Conservation (phyloP, 2,329 filamentous ascomycete species). For the Pseudopithomyces maydicus region DNA sequence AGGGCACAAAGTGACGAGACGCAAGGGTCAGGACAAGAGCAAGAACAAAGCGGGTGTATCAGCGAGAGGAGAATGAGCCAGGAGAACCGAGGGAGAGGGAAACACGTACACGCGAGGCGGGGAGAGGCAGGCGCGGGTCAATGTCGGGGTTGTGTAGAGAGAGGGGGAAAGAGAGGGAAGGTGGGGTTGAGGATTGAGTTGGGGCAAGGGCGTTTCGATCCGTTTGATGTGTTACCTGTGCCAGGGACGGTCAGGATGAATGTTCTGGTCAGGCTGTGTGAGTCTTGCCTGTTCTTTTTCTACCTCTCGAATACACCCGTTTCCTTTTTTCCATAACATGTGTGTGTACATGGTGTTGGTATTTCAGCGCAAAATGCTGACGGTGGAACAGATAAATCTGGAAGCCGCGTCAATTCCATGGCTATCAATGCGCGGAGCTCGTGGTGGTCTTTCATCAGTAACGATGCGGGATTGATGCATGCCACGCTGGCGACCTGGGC, state of each 20-base stretch:
- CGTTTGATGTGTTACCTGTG: slow-evolving; percentile 30
- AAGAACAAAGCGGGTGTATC: no score
- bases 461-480: slow-evolving; percentile 30
- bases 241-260: slow-evolving; percentile 26
- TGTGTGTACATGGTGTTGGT: no score
- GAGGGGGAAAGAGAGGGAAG: neutral
- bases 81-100: neutral
- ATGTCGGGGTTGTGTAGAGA: no score
- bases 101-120: neutral
- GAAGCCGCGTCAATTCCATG: slow-evolving; percentile 22
- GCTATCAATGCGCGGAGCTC: slow-evolving; percentile 25
- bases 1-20: no score
- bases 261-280: slow-evolving; percentile 29
- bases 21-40: no score
- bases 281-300: slow-evolving; percentile 10
- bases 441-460: slow-evolving; percentile 28
- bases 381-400: slow-evolving; percentile 26
- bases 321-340: no score
- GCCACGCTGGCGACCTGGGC: slow-evolving; percentile 36
- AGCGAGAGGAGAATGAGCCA: no score
- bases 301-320: neutral
- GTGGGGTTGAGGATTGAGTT: slow-evolving; percentile 16
- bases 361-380: no score
- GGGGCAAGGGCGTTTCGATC: slow-evolving; percentile 23
- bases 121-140: neutral